phyloP scores from a whole-genome alignment of 306 rosid species.

The Begonia loranthoides region DNA sequence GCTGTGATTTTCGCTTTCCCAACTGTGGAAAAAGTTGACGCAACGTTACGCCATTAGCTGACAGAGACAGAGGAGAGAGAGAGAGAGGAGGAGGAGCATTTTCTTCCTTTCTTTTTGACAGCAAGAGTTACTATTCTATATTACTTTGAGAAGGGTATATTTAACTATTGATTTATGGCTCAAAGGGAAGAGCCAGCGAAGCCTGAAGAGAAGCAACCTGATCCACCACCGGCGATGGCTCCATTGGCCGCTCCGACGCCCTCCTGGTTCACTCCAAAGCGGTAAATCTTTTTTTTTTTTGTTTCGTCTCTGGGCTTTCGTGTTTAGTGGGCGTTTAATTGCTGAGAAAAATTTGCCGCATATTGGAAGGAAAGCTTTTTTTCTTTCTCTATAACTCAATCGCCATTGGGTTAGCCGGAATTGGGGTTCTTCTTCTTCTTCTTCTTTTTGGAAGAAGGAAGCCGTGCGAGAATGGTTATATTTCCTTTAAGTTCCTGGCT shows the following conservation, averaged over 20 bases:
- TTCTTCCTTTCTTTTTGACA: too few species aligned
- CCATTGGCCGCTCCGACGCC: slow-evolving; percentile 30
- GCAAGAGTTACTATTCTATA: too few species aligned
- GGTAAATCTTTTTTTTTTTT: slow-evolving; percentile 18
- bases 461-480: too few species aligned
- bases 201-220: slow-evolving; percentile 5
- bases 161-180: neutral
- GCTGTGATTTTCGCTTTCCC: too few species aligned
- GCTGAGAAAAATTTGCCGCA: slow-evolving; percentile 4
- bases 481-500: too few species aligned
- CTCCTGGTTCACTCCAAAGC: slow-evolving; percentile 78
- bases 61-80: too few species aligned
- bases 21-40: too few species aligned
- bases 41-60: too few species aligned
- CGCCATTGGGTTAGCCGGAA: slow-evolving; percentile 6
- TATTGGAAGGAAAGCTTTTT: slow-evolving; percentile 3
- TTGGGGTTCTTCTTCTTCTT: neutral
- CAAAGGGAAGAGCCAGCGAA: slow-evolving; percentile 8
- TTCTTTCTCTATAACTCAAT: slow-evolving; percentile 2
- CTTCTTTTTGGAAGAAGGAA: too few species aligned
- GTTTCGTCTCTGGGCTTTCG: neutral
- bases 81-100: too few species aligned
- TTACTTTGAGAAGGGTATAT: too few species aligned
- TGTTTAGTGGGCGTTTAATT: slow-evolving; percentile 10
- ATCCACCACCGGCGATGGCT: slow-evolving; percentile 15